Evolutionary conservation across 2,329 filamentous ascomycete species (phyloP), one percentile per base, ranked within the genome.

Genomic region (Aspergillus novofumigatus): DNA sequence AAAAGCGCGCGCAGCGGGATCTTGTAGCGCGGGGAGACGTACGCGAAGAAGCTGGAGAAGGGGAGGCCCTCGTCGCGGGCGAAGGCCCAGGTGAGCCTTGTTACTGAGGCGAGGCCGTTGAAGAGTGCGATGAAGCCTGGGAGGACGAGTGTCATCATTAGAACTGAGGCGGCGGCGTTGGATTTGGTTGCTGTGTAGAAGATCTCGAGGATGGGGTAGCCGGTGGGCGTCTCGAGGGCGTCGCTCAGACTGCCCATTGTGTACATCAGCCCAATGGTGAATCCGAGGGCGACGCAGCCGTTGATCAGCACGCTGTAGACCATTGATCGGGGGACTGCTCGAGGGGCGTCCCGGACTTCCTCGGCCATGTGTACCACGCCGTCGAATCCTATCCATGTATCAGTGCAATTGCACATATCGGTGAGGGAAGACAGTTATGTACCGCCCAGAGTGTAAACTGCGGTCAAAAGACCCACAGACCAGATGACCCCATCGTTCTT

Each of bases 121-220:
- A 69, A 66, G 45, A 64, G 35, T 62, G 73, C 44, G 65, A 67
- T 50, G 54, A 59, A 65, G n/a, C 59, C 62, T 0, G 62, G 56
- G 0, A 63, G 54, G 67, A 73, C 54, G 59, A 71, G 55, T 69
- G 78, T 62, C 23, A 72, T 62, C 54, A 75, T 71, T 1, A 81
- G 67, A 4, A 80, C 77, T 0, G 77, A 76, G 14, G 62, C 63
- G 2, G 75, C 77, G 2, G 69, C 70, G 9, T 72, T 67, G 41
- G 74, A 79, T 23, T 68, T 64, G 5, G 79, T 80, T n/a, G 77
- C 78, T 60, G 78, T 66, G 54, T 71, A 70, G 60, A 84, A 81
- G 45, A 83, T 78, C 54, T 80, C 76, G 62, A 80, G 77, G 65
- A 81, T 75, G 5, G 81, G 76, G 45, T 76, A 80, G 0, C 76